Evolutionary conservation across 148 eudicot genomes (phyloP), one percentile per base, ranked within the genome.

Genomic region (Rhododendron williamsianum): DNA sequence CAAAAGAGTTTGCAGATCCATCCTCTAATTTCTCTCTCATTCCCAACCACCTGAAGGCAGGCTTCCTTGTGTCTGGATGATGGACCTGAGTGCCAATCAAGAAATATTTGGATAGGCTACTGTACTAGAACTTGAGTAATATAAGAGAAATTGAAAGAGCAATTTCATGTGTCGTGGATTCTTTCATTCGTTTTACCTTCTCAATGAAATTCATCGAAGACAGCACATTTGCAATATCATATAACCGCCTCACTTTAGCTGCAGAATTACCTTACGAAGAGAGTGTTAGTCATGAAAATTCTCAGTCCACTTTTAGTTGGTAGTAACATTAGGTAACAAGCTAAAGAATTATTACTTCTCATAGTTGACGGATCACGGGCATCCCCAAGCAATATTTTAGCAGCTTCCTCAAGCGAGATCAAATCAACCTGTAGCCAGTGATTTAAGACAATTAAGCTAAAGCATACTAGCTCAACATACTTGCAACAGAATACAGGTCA

Each of bases 171-270:
- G 43, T 80, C 18, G 52, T 6, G 11, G 11, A 12, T 10, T 9
- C 33, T 73, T 77, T 8, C 48, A 56, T 45, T 18, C 0, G 52
- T 76, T 85, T 83, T 88, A 97, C 99, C 98, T 97, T 97, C 88
- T 93, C 98, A 86, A 97, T 97, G 82, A 95, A 94, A 73, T 87
- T 88, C 98, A 97, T 94, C 15, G 99, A 97, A 78, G 99, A 95
- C 84, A 97, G 84, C 9, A 97, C 99, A 67, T 97, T 97, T 84
- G 99, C 98, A 86, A 97, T 97, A 83, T 97, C 99, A 86, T 97
- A 97, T 77, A 97, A 90, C 78, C 99, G 88, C 89, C 99, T 90
- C 49, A 97, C 99, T 89, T 97, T 97, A 76, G 98, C 99, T 97
- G 99, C 93, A 91, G 86, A 89, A 85, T 90, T 83, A 87, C 88